phyloP scores from a whole-genome alignment of 2,329 filamentous ascomycete species.

The Tympanopsis confertula region DNA sequence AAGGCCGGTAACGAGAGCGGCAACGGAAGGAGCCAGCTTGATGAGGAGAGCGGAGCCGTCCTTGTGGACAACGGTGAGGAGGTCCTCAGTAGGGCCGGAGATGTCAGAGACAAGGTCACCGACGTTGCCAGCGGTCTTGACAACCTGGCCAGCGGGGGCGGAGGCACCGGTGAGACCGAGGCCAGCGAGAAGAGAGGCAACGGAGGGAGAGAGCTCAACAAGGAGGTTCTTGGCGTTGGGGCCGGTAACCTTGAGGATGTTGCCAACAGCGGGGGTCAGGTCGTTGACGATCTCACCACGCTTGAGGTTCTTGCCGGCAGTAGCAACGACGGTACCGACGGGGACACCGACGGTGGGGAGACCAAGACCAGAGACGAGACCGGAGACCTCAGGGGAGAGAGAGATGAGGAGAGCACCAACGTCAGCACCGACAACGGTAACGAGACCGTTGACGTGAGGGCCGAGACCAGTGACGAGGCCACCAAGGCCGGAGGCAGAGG shows the following conservation, averaged over 20 bases:
- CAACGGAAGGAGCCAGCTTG: slow-evolving; percentile 13
- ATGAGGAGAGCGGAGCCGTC: slow-evolving; percentile 16
- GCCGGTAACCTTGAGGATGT: slow-evolving; percentile 16
- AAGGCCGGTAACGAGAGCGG: slow-evolving; percentile 13
- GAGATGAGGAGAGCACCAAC: slow-evolving; percentile 9
- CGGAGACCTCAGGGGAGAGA: slow-evolving; percentile 10
- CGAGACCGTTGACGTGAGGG: slow-evolving; percentile 8
- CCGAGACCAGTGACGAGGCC: slow-evolving; percentile 13
- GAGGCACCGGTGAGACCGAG: slow-evolving; percentile 14
- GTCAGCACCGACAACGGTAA: slow-evolving; percentile 11
- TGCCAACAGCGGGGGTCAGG: slow-evolving; percentile 14
- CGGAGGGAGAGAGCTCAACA: slow-evolving; percentile 15
- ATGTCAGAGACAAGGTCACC: slow-evolving; percentile 14
- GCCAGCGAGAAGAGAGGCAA: slow-evolving; percentile 13
- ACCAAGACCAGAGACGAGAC: slow-evolving; percentile 10
- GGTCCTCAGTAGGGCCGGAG: slow-evolving; percentile 10
- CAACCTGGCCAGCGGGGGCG: slow-evolving; percentile 12
- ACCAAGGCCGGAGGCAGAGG: slow-evolving; percentile 11
- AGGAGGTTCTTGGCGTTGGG: slow-evolving; percentile 13
- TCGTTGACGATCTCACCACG: slow-evolving; percentile 16
- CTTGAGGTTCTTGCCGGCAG: slow-evolving; percentile 7
- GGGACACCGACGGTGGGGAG: slow-evolving; percentile 13
- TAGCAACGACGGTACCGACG: slow-evolving; percentile 13
- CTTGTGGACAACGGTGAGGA: slow-evolving; percentile 16
- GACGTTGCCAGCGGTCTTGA: slow-evolving; percentile 12